A percentile compares a stretch with the other conserved stretches of the same genome.
Conservation (phyloP, 169 alveolate genomes). For the Cryptosporidium ubiquitum region DNA sequence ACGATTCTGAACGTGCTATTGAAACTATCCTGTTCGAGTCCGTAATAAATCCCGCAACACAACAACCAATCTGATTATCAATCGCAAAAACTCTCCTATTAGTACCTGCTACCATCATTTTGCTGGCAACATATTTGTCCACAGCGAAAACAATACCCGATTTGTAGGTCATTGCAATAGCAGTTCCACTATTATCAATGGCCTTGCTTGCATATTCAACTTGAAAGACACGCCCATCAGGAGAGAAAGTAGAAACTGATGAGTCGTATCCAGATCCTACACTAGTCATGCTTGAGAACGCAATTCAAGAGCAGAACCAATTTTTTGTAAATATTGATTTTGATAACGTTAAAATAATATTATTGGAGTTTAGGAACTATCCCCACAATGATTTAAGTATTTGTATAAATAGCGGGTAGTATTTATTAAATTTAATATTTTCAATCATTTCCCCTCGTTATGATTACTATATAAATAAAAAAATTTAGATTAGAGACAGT, state of each 20-base stretch:
- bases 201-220: conserved; percentile 95
- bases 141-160: conserved; percentile 93
- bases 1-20: conserved; percentile 91
- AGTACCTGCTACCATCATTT: conserved; percentile 86
- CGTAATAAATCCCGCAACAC: conserved; percentile 92
- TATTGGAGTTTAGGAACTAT: not conserved
- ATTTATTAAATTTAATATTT: not conserved
- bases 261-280: conserved; percentile 92
- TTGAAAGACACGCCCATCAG: conserved; percentile 96
- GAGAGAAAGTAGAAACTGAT: conserved; percentile 95
- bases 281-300: conserved; percentile 85
- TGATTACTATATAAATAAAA: not conserved
- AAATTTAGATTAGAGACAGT: too few relatives aligned
- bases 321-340: not conserved
- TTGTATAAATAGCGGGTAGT: not conserved
- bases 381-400: conserved; percentile 3
- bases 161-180: conserved; percentile 88
- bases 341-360: not conserved
- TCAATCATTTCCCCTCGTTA: not conserved
- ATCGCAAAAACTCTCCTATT: conserved; percentile 89
- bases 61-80: conserved; percentile 85
- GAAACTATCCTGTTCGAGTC: conserved; percentile 92
- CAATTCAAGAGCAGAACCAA: not conserved
- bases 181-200: conserved; percentile 91
- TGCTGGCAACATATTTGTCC: conserved; percentile 86